Evolutionary conservation across 2,329 filamentous ascomycete genomes (phyloP).

Genomic region (Ascomycota sp.): DNA sequence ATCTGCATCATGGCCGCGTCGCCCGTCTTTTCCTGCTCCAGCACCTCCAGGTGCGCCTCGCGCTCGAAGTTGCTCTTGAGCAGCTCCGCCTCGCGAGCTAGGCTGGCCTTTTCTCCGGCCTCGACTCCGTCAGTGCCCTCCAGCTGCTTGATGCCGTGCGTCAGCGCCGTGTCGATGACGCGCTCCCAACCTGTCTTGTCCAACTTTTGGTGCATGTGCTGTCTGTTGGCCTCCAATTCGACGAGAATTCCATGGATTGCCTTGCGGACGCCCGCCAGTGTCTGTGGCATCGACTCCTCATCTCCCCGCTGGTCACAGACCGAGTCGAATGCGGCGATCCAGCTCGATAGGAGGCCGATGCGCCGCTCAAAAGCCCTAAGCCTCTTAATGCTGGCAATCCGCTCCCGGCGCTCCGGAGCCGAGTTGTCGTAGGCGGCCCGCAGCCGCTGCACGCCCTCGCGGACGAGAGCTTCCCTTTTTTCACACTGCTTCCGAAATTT

Average conservation of each 20-base stretch:
- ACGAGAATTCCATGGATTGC: constrained; percentile 73
- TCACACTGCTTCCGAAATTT: constrained; percentile 85
- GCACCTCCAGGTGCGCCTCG: constrained; percentile 55
- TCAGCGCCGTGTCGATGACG: constrained; percentile 67
- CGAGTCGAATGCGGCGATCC: constrained; percentile 80
- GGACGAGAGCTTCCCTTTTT: constrained; percentile 55
- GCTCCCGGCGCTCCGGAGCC: constrained; percentile 55
- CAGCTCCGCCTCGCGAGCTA: constrained; percentile 68
- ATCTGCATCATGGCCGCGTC: constrained; percentile 65
- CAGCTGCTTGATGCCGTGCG: constrained; percentile 66
- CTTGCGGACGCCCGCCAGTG: constrained; percentile 58
- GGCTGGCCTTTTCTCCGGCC: constrained; percentile 41
- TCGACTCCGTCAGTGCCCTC: constrained; percentile 31
- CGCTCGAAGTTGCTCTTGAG: constrained; percentile 66
- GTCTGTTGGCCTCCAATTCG: constrained; percentile 75
- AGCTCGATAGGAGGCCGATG: constrained; percentile 69
- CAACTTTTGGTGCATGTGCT: constrained; percentile 74
- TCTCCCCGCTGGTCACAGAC: constrained; percentile 45
- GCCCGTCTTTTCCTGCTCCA: constrained; percentile 67
- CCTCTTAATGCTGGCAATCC: constrained; percentile 60
- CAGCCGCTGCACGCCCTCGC: constrained; percentile 63
- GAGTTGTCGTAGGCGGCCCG: constrained; percentile 72
- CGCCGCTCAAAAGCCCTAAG: constrained; percentile 66
- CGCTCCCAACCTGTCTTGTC: constrained; percentile 73
- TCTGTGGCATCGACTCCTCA: constrained; percentile 40